These are phyloP conservation scores for Raddia distichophylla DNA, from an alignment of 176 grass and related monocot genomes.

Conservation along the genomic window DNA sequence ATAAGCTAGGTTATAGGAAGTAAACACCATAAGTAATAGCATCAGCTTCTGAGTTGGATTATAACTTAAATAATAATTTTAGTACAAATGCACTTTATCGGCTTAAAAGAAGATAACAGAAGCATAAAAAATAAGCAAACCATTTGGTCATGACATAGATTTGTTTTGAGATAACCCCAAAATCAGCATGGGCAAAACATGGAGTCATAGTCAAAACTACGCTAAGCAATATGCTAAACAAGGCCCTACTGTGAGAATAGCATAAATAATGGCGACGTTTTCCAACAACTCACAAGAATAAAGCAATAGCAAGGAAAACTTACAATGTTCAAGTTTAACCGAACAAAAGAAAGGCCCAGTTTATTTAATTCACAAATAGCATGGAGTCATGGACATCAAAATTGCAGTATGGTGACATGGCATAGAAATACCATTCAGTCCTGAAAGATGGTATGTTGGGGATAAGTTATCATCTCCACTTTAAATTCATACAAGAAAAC, in stretches of 20 bases:
- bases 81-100: too few relatives aligned
- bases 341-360: background rate
- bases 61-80: background rate
- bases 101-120: background rate
- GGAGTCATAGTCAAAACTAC: too few relatives aligned
- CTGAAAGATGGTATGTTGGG: constrained; percentile 6
- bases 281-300: background rate
- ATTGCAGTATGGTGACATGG: constrained; percentile 31
- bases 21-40: background rate
- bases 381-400: constrained; percentile 2
- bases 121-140: background rate
- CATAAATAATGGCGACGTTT: background rate
- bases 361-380: constrained; percentile 4
- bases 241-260: background rate
- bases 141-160: background rate
- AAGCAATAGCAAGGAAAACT: background rate
- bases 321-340: background rate
- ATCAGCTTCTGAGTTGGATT: background rate
- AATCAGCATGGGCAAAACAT: background rate
- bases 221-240: background rate
- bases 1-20: background rate
- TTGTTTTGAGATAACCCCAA: background rate
- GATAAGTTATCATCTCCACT: constrained; percentile 15
- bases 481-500: background rate
- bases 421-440: constrained; percentile 12